A percentile compares a stretch with the other conserved stretches of the same genome.
These are phyloP conservation scores for Metarhizium humberi DNA, from an alignment of 2,329 filamentous ascomycete species.

Conservation along the genomic window DNA sequence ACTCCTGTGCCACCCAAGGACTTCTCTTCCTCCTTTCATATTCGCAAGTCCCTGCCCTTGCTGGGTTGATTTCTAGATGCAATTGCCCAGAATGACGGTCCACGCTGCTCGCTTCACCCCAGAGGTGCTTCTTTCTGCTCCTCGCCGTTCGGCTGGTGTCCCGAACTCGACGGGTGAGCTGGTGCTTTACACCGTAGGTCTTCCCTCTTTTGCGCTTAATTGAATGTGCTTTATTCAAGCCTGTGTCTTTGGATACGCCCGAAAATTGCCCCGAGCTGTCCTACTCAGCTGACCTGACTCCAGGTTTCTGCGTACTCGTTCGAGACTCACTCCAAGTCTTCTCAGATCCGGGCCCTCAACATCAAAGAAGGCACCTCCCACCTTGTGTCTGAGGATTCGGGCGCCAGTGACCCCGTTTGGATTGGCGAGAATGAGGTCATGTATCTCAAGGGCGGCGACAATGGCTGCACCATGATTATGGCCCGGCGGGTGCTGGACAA, in stretches of 20 bases:
- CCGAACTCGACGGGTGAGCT: slow-evolving; percentile 60
- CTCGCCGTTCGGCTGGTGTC: slow-evolving; percentile 58
- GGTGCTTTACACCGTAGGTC: slow-evolving; percentile 53
- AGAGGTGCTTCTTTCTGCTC: slow-evolving; percentile 66
- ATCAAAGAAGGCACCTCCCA: slow-evolving; percentile 56
- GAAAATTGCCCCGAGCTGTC: slow-evolving; percentile 1
- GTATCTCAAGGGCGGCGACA: slow-evolving; percentile 41
- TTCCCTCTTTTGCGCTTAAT: neutral
- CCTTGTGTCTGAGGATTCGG: slow-evolving; percentile 54
- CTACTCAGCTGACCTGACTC: neutral
- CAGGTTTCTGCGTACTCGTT: slow-evolving; percentile 72
- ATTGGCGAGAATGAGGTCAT: slow-evolving; percentile 56
- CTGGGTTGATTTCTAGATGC: neutral
- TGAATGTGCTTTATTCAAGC: neutral
- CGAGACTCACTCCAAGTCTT: slow-evolving; percentile 57
- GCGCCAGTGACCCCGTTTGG: slow-evolving; percentile 67
- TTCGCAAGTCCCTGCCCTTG: too few relatives aligned
- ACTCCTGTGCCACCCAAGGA: too few relatives aligned
- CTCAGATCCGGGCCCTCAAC: slow-evolving; percentile 63
- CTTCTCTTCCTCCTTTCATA: too few relatives aligned
- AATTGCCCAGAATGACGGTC: slow-evolving; percentile 50
- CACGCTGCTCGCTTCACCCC: slow-evolving; percentile 64
- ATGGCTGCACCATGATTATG: slow-evolving; percentile 37
- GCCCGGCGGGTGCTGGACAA: slow-evolving; percentile 24
- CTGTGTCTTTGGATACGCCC: too few relatives aligned